phyloP scores from a whole-genome alignment of 768 basidiomycete species.

The Boletus tomentosulus region DNA sequence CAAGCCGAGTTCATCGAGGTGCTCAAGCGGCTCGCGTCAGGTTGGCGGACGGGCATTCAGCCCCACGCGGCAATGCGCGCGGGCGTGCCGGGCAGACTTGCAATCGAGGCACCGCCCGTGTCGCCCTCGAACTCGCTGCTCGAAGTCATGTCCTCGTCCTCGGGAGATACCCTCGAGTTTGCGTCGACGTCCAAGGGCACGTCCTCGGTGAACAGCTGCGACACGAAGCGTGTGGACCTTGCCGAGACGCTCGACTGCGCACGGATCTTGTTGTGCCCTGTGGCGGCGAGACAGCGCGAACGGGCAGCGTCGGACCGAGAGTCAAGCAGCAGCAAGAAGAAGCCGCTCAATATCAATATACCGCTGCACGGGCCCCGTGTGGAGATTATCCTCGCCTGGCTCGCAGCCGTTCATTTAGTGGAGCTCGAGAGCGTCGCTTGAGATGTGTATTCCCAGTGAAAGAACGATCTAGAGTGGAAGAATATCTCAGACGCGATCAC shows the following conservation, averaged over 20 bases:
- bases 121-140: slow-evolving; percentile 21
- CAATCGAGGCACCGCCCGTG: slow-evolving; percentile 36
- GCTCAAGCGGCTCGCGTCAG: slow-evolving; percentile 71
- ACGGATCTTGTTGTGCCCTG: slow-evolving; percentile 71
- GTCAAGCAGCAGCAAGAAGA: slow-evolving; percentile 45
- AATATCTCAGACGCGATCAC: neutral
- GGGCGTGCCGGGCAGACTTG: slow-evolving; percentile 39
- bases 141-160: slow-evolving; percentile 24
- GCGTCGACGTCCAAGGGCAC: slow-evolving; percentile 18
- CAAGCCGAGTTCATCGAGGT: slow-evolving; percentile 89
- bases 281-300: slow-evolving; percentile 58
- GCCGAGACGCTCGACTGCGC: slow-evolving; percentile 59
- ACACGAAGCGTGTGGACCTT: slow-evolving; percentile 35
- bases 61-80: slow-evolving; percentile 45
- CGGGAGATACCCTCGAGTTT: slow-evolving; percentile 19
- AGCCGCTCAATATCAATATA: slow-evolving; percentile 67
- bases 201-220: neutral
- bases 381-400: slow-evolving; percentile 81
- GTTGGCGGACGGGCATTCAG: slow-evolving; percentile 67
- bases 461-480: neutral
- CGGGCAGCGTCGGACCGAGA: slow-evolving; percentile 51
- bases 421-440: slow-evolving; percentile 52
- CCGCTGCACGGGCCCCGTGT: slow-evolving; percentile 84
- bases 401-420: slow-evolving; percentile 74
- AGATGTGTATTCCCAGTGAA: neutral